phyloP scores from a whole-genome alignment of 2,329 filamentous ascomycete species.

The Trichoderma sp. region DNA sequence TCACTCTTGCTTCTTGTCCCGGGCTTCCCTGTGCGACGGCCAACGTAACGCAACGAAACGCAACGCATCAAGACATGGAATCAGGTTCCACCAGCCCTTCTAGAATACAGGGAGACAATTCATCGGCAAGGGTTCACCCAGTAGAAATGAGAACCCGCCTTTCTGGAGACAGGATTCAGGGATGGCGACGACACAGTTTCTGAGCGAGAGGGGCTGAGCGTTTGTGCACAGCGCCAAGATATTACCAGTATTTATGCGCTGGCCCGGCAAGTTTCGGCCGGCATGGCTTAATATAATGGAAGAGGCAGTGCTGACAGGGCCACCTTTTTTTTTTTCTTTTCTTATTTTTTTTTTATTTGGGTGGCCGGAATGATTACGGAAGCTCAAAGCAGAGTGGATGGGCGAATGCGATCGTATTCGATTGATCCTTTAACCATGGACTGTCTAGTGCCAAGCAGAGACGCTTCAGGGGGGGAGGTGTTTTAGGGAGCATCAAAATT shows the following conservation, averaged over 20 bases:
- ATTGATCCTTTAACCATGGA: background rate
- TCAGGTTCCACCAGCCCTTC: background rate
- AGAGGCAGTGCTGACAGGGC: slow-evolving; percentile 15
- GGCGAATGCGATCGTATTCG: background rate
- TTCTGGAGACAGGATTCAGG: slow-evolving; percentile 4
- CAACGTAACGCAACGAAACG: background rate
- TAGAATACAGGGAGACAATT: slow-evolving; percentile 6
- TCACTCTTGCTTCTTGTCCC: background rate
- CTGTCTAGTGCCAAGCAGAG: background rate
- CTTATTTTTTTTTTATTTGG: background rate
- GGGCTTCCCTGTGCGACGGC: background rate
- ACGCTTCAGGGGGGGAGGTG: background rate
- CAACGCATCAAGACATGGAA: too few relatives aligned
- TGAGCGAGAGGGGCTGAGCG: slow-evolving; percentile 7
- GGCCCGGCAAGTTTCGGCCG: slow-evolving; percentile 4
- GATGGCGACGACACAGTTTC: background rate
- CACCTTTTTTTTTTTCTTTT: background rate
- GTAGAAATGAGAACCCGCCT: background rate
- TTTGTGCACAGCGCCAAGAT: slow-evolving; percentile 10
- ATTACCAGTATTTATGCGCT: slow-evolving; percentile 14
- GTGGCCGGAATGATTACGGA: background rate
- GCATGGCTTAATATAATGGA: slow-evolving; percentile 11
- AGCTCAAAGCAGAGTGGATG: background rate
- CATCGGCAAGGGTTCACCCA: background rate
- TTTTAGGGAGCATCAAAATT: background rate